A percentile compares a stretch with the other conserved stretches of the same genome.
Evolutionary conservation across 2,329 filamentous ascomycete species (phyloP).

Genomic region (Xylariaceae sp.): DNA sequence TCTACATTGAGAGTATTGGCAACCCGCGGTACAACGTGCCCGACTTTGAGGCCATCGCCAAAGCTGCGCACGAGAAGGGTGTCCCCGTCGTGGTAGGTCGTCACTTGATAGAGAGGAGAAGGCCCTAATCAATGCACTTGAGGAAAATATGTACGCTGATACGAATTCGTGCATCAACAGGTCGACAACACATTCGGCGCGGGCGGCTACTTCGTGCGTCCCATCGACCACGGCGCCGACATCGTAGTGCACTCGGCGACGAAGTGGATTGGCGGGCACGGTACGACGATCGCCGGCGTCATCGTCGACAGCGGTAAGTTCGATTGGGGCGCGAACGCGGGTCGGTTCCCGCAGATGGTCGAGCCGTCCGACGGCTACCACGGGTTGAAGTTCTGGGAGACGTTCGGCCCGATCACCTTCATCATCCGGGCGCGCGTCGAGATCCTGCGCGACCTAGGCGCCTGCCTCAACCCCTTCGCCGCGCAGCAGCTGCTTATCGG

Average conservation of each 20-base stretch:
- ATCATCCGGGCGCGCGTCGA: slow-evolving; percentile 88
- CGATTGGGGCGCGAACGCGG: slow-evolving; percentile 85
- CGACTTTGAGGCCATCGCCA: slow-evolving; percentile 85
- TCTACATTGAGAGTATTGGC: slow-evolving; percentile 91
- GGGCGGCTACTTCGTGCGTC: slow-evolving; percentile 84
- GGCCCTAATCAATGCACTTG: not conserved
- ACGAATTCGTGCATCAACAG: slow-evolving; percentile 43
- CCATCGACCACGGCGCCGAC: slow-evolving; percentile 89
- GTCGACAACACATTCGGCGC: slow-evolving; percentile 97
- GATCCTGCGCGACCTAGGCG: slow-evolving; percentile 85
- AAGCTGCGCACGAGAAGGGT: slow-evolving; percentile 73
- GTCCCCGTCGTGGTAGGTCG: slow-evolving; percentile 66
- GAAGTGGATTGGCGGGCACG: slow-evolving; percentile 97
- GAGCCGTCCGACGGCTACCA: slow-evolving; percentile 91
- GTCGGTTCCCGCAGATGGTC: slow-evolving; percentile 89
- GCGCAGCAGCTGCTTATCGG: slow-evolving; percentile 92
- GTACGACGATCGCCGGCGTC: slow-evolving; percentile 87
- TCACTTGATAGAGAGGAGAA: not conserved
- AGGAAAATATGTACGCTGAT: not conserved
- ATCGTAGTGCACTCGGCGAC: slow-evolving; percentile 94
- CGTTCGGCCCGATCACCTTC: slow-evolving; percentile 82
- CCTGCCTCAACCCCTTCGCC: slow-evolving; percentile 84
- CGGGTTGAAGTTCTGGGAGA: slow-evolving; percentile 92
- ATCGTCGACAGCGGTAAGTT: slow-evolving; percentile 91
- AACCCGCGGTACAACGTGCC: slow-evolving; percentile 95